Percentiles rank a stretch among this genome's conserved stretches.
These are phyloP conservation scores for Pythium dissotocum DNA, from an alignment of 352 stramenopile species.

Conservation along the genomic window DNA sequence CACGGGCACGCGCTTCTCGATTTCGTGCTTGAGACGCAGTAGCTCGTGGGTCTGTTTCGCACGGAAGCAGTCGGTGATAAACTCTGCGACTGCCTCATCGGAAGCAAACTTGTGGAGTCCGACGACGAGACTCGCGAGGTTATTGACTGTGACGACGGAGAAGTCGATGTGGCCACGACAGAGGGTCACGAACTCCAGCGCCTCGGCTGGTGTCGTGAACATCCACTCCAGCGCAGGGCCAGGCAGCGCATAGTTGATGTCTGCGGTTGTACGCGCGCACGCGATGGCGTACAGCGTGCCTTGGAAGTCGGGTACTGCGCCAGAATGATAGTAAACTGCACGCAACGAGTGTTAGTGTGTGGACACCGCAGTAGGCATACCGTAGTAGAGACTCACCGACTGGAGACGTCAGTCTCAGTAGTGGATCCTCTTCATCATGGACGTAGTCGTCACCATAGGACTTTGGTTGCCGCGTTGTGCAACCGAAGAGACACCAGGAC, in stretches of 20 bases:
- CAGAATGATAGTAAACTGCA: conserved; percentile 20
- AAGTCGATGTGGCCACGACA: conserved; percentile 50
- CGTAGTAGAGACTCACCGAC: conserved; percentile 10
- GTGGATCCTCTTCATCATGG: conserved; percentile 13
- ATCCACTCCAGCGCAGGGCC: conserved; percentile 27
- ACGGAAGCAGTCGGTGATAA: conserved; percentile 61
- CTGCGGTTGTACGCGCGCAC: conserved; percentile 11
- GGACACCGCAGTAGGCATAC: neutral
- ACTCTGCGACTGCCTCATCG: conserved; percentile 43
- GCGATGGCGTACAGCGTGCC: conserved; percentile 14
- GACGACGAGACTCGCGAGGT: conserved; percentile 55
- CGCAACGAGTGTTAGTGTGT: neutral
- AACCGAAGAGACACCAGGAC: conserved; percentile 21
- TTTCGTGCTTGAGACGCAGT: conserved; percentile 64
- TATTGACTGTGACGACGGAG: conserved; percentile 35
- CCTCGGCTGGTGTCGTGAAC: conserved; percentile 36
- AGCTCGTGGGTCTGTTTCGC: conserved; percentile 41
- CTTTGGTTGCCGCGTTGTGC: conserved; percentile 23
- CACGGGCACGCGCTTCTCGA: conserved; percentile 70
- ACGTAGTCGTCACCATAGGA: conserved; percentile 16
- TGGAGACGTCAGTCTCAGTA: conserved; percentile 17
- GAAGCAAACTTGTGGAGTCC: conserved; percentile 54
- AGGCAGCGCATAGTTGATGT: conserved; percentile 22
- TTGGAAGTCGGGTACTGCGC: conserved; percentile 10
- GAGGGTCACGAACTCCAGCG: conserved; percentile 64